These are phyloP conservation scores for Eucalyptus pauciflora DNA, from an alignment of 345 rosid species.

Conservation along the genomic window DNA sequence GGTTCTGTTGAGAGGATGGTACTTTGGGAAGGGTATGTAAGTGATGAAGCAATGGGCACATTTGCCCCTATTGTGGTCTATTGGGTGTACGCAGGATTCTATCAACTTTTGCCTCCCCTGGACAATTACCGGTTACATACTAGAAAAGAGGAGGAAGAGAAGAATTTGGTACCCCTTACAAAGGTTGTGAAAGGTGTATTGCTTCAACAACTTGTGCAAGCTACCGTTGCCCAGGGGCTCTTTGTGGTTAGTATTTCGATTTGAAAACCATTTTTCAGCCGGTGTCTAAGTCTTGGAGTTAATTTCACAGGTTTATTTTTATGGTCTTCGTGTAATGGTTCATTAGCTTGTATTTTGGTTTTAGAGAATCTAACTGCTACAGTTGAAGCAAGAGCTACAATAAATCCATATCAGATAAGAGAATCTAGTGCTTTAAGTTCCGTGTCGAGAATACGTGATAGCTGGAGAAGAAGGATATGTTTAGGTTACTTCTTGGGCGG, in stretches of 20 bases:
- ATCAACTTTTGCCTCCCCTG: constrained; percentile 49
- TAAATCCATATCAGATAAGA: not conserved
- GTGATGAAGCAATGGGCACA: constrained; percentile 68
- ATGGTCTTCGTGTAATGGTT: not conserved
- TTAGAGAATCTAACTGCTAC: not conserved
- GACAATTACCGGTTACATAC: constrained; percentile 50
- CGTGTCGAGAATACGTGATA: not conserved
- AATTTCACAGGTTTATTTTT: not conserved
- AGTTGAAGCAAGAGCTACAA: not conserved
- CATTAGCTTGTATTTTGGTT: not conserved
- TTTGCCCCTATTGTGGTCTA: constrained; percentile 61
- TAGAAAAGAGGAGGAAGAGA: constrained; percentile 50
- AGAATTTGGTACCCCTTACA: constrained; percentile 38
- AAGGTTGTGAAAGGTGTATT: constrained; percentile 50
- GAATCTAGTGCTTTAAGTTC: not conserved
- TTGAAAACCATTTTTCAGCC: not conserved
- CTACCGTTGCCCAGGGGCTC: constrained; percentile 46
- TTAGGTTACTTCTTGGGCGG: not conserved
- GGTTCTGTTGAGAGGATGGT: constrained; percentile 24
- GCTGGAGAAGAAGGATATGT: not conserved
- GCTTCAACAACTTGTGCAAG: constrained; percentile 66
- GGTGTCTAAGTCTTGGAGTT: not conserved
- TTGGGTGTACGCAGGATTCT: constrained; percentile 63
- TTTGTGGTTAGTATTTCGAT: constrained; percentile 32
- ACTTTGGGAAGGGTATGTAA: constrained; percentile 63